Evolutionary conservation across 2,329 filamentous ascomycete genomes (phyloP), one percentile per base, ranked within the genome.

Genomic region (Hypoxylon sp.): DNA sequence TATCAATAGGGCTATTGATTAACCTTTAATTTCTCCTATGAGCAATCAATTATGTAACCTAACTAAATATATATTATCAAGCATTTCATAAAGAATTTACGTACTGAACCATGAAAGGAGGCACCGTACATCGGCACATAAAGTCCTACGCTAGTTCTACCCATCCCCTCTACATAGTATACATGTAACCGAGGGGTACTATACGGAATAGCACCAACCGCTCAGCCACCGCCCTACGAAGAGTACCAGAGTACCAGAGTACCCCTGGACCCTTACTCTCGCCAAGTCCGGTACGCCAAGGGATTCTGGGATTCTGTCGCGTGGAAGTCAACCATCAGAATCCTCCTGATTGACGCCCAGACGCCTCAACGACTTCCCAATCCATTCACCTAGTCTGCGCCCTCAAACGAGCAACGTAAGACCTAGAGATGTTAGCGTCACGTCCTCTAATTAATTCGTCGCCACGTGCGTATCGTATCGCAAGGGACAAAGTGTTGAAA

Each of bases 261-360:
- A 13, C 22, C 24, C 28, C 28, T 51, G 39, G 28, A 58, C 10
- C 26, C 15, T 28, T 41, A 41, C 24, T 48, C 22, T 6, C 13
- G 44, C 8, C 3, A 24, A 50, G 17, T 26, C 37, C 46, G 28
- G 30, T 39, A 47, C 22, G 51, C 53, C 53, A 50, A 46, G 44
- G 26, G 24, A n/a, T 11, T 4, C 28, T 13, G 44, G 26, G 24
- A n/a, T 11, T 4, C 28, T 13, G 30, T 55, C 41, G 49, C 43
- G 44, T 46, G 50, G 47, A 49, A 39, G 58, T 58, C 54, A 65
- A 58, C 62, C 54, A 56, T 59, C 54, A 56, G 55, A 26, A 58
- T 58, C 39, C 55, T 17, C 13, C 34, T n/a, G 32, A 4, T 28
- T 50, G 28, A 8, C 47, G 30, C 6, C n/a, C 13, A 17, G 17